Base-by-base conservation (phyloP, 2,329 filamentous ascomycete species). In the Fusarium pseudograminearum region DNA sequence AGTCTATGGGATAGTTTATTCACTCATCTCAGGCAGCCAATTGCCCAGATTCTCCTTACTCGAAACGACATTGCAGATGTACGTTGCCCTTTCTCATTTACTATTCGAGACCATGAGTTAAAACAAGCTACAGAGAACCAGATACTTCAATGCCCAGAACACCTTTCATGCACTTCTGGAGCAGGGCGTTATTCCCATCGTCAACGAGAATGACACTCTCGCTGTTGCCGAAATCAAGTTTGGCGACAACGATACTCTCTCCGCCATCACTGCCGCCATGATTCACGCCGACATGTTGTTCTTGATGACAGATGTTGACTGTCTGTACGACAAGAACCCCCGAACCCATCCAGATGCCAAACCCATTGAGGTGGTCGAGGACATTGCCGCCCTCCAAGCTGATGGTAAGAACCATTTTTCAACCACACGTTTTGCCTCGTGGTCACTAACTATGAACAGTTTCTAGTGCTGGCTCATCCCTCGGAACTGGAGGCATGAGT, bases 211-310 rank as follows among this genome's bases (percentile, higher is more conserved):
- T 80, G 96, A 99, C 79, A 99, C 96, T 4, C 83, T 99, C 57
- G 93, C 94, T 26, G 96, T 99, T 70, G 93, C 95, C 45, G 96
- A 99, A 86, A 99, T 99, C 83, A 98, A 98, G 84, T 99, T 99
- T 77, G 96, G 96, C 72, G 96, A 99, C 84, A 99, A 99, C 75
- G 96, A 99, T 80, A 99, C 96, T 3, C 85, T 99, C 47, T 97
- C 94, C 15, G 96, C 96, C 60, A 98, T 99, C 73, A 97, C 96
- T 1, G 93, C 96, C 2, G 96, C 92, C 71, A 98, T 98, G 94
- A 93, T 98, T 22, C 93, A 97, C 76, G 96, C 96, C 52, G 94
- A 99, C 76, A 93, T 97, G 75, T 86, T 99, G 12, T 99, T 99
- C 81, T 86, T 99, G 69, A 98, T 99, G 96, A 99, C 96, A 2